phyloP scores from a whole-genome alignment of 768 basidiomycete species.

The Leccinum fibrillosum region DNA sequence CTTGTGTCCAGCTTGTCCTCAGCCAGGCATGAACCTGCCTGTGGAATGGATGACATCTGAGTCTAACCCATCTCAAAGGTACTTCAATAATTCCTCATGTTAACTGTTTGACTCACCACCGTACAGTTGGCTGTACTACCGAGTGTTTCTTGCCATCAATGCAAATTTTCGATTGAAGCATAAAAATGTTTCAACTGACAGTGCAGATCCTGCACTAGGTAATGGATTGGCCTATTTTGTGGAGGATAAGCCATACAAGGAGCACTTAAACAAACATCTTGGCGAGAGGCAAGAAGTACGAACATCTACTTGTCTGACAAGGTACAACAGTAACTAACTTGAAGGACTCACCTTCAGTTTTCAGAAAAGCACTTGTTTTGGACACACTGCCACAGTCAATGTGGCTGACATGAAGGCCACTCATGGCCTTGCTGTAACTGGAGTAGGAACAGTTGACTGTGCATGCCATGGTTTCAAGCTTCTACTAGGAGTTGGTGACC shows the following conservation, averaged over 20 bases:
- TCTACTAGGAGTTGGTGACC: neutral
- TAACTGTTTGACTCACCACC: too few relatives aligned
- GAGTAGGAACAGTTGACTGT: neutral
- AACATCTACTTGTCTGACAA: too few relatives aligned
- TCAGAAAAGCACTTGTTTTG: neutral
- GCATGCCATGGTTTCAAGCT: neutral
- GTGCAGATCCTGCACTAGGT: neutral
- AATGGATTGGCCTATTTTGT: neutral
- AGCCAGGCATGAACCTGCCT: neutral
- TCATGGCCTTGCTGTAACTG: neutral
- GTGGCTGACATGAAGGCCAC: neutral
- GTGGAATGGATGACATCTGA: neutral
- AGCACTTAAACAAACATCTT: neutral
- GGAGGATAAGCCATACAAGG: neutral
- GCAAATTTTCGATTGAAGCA: neutral
- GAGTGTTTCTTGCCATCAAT: neutral
- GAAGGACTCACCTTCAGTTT: too few relatives aligned
- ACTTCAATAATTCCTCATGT: neutral
- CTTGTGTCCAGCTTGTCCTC: neutral
- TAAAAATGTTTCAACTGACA: neutral
- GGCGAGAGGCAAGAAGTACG: neutral
- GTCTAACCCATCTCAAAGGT: neutral
- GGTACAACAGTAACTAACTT: too few relatives aligned
- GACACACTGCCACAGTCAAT: neutral
- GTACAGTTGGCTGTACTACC: neutral